Percentiles rank a stretch among this genome's conserved stretches.
phyloP scores from a whole-genome alignment of 345 rosid genomes.

The Rhodamnia argentea region DNA sequence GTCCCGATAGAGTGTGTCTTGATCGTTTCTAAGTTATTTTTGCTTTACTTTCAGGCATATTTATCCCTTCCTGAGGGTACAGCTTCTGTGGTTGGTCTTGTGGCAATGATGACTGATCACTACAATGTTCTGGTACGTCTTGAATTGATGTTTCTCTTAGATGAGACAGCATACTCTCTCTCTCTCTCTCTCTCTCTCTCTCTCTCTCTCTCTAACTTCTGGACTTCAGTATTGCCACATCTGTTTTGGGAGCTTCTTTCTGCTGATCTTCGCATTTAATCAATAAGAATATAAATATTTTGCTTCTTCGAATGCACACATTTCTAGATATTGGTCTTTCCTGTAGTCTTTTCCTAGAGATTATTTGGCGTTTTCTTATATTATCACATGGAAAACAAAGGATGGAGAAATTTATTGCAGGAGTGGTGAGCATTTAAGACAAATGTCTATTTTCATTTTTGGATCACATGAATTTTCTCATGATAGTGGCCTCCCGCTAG shows the following conservation, averaged over 20 bases:
- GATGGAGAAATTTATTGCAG: not conserved
- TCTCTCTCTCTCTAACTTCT: not conserved
- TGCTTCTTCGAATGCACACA: not conserved
- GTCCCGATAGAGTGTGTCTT: not conserved
- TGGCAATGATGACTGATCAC: constrained; percentile 98
- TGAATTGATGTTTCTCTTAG: not conserved
- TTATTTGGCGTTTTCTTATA: not conserved
- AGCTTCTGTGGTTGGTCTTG: constrained; percentile 88
- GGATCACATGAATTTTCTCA: not conserved
- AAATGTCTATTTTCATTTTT: not conserved
- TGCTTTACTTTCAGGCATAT: constrained; percentile 55
- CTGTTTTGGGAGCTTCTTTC: not conserved
- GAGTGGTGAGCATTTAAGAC: not conserved
- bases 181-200: not conserved
- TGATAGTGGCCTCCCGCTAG: not conserved
- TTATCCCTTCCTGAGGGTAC: constrained; percentile 92
- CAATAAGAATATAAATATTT: not conserved
- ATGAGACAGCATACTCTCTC: not conserved
- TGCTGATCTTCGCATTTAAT: not conserved
- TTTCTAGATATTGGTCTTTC: not conserved
- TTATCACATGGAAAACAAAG: not conserved
- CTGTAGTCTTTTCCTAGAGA: not conserved
- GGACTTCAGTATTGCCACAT: not conserved
- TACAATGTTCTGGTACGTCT: constrained; percentile 71
- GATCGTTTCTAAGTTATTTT: not conserved